Percentiles rank a stretch among this genome's conserved stretches.
phyloP scores from a whole-genome alignment of 176 grass and related monocot species.

The Poa annua region DNA sequence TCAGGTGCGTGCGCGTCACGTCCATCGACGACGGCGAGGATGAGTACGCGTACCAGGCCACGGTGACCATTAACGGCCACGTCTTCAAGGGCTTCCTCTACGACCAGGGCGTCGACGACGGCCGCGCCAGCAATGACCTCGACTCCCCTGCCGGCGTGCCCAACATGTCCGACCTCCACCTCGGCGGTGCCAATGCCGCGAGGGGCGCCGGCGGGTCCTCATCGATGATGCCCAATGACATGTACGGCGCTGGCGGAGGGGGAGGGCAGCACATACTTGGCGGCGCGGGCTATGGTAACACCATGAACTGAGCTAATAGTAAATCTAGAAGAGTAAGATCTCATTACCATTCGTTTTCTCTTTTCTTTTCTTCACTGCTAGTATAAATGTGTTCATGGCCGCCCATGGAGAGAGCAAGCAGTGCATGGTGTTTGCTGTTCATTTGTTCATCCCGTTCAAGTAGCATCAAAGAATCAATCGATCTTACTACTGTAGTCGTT shows the following conservation, averaged over 20 bases:
- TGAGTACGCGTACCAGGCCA: constrained; percentile 92
- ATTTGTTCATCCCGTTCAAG: constrained; percentile 38
- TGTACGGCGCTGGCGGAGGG: constrained; percentile 52
- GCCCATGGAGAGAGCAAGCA: not conserved
- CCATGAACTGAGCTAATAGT: constrained; percentile 64
- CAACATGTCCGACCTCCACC: constrained; percentile 93
- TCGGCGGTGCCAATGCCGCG: constrained; percentile 54
- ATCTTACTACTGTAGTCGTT: constrained; percentile 33
- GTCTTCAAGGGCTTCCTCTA: constrained; percentile 99
- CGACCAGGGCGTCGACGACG: constrained; percentile 87
- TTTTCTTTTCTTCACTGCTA: constrained; percentile 11
- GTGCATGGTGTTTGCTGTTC: constrained; percentile 45
- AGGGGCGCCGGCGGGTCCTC: constrained; percentile 35
- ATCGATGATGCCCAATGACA: constrained; percentile 42
- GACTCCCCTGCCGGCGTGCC: constrained; percentile 61
- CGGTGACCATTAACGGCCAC: constrained; percentile 83
- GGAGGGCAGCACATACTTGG: constrained; percentile 59
- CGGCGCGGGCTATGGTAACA: constrained; percentile 63
- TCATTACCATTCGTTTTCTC: constrained; percentile 44
- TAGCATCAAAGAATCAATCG: constrained; percentile 40
- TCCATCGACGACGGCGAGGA: constrained; percentile 86
- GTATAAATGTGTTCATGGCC: constrained; percentile 5
- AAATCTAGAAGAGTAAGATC: constrained; percentile 48
- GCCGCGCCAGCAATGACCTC: constrained; percentile 60
- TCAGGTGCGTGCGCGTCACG: constrained; percentile 92